phyloP scores from a whole-genome alignment of 768 basidiomycete genomes.

The Leccinum barrowsii region DNA sequence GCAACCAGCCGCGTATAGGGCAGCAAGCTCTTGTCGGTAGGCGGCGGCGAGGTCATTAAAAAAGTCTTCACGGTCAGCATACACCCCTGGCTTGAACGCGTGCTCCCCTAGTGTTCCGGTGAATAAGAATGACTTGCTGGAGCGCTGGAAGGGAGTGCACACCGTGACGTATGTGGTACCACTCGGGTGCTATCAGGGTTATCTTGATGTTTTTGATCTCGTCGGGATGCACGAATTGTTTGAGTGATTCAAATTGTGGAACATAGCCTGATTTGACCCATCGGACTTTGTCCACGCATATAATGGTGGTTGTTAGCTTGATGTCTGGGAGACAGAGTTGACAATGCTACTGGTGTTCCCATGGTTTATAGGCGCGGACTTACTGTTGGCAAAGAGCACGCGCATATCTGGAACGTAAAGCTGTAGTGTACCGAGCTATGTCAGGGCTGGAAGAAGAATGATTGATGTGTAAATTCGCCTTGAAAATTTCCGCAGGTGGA shows the following conservation, averaged over 20 bases:
- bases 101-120: neutral
- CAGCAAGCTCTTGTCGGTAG: neutral
- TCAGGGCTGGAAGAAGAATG: neutral
- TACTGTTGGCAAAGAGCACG: conserved; percentile 19
- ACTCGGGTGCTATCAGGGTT: conserved; percentile 67
- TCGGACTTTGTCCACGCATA: conserved; percentile 26
- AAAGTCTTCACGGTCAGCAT: conserved; percentile 36
- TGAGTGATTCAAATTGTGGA: conserved; percentile 60
- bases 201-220: conserved; percentile 52
- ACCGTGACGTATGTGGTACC: conserved; percentile 69
- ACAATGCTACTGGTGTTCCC: neutral
- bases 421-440: conserved; percentile 4
- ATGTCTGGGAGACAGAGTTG: conserved; percentile 8
- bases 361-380: neutral
- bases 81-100: conserved; percentile 3
- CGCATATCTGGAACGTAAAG: conserved; percentile 27
- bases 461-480: neutral
- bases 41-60: conserved; percentile 31
- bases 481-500: neutral
- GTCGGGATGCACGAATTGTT: conserved; percentile 40
- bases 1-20: neutral
- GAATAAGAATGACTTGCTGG: neutral
- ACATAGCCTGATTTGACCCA: conserved; percentile 13
- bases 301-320: conserved; percentile 17
- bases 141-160: conserved; percentile 15